Percentiles rank a stretch among this genome's conserved stretches.
Evolutionary conservation across 257 asterid genomes (phyloP).

Genomic region (Fraxinus anomala): DNA sequence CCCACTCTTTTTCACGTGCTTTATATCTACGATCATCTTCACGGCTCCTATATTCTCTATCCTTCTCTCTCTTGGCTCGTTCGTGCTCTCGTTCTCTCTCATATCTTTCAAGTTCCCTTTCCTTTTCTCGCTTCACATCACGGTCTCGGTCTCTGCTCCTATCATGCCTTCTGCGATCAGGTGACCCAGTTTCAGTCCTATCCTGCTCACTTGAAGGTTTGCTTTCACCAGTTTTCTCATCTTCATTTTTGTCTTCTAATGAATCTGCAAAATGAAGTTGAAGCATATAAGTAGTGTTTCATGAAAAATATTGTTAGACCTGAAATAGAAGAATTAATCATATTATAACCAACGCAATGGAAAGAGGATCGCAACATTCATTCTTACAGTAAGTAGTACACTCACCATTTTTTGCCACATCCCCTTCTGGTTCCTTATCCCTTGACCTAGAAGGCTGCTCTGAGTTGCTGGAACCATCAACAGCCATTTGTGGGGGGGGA

Average conservation of each 20-base stretch:
- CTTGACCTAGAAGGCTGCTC: slow-evolving; percentile 68
- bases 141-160: slow-evolving; percentile 83
- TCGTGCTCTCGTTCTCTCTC: slow-evolving; percentile 96
- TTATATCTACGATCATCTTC: slow-evolving; percentile 95
- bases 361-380: neutral
- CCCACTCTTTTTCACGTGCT: slow-evolving; percentile 96
- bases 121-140: slow-evolving; percentile 75
- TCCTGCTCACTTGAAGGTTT: slow-evolving; percentile 69
- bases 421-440: slow-evolving; percentile 65
- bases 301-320: slow-evolving; percentile 8
- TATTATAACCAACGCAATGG: neutral
- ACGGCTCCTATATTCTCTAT: slow-evolving; percentile 82
- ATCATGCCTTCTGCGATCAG: slow-evolving; percentile 82
- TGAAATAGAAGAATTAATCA: slow-evolving; percentile 8
- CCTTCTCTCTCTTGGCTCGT: slow-evolving; percentile 93
- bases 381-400: slow-evolving; percentile 14
- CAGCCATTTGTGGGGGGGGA: slow-evolving; percentile 50
- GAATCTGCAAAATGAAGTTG: slow-evolving; percentile 42
- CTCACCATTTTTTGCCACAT: slow-evolving; percentile 52
- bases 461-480: slow-evolving; percentile 53
- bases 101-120: slow-evolving; percentile 87
- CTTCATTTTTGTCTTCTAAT: slow-evolving; percentile 66
- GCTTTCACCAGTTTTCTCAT: slow-evolving; percentile 69
- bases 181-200: slow-evolving; percentile 68
- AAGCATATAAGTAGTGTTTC: slow-evolving; percentile 29